Base-by-base conservation (phyloP, 495 filamentous ascomycete species). In the Jackrogersella minutella region DNA sequence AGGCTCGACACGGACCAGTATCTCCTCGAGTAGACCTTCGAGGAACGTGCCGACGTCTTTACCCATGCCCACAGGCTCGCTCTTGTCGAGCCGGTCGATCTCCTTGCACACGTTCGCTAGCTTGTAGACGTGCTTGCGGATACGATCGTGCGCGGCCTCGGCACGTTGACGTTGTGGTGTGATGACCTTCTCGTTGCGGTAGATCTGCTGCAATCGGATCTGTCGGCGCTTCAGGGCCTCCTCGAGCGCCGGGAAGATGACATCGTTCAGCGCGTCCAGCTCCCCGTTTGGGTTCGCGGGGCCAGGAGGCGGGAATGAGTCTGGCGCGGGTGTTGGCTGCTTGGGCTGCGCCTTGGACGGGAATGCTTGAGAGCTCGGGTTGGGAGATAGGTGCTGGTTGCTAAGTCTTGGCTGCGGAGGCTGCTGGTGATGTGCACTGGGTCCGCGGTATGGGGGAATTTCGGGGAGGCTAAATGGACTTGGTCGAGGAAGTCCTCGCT, bases 11-110 rank as follows among this genome's bases (percentile, higher is more conserved):
- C 95, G 80, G 5, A 97, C 92, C n/a, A 99, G 82, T 13, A 98
- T 86, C 80, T 98, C 95, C 79, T 99, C 95, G 28, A 99, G 80
- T 63, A 97, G 87, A 1, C 91, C 93, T 75, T 99, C 95, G 28
- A 98, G 78, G 65, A 97, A 95, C 0, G 88, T 89, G 44, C 87
- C 85, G 14, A 97, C 91, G 10, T 91, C 93, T 34, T 89, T 89
- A 3, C 92, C 93, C 95, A 98, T 97, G 0, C 91, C 90, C 1
- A 99, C 92, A 5, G 91, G 90, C 51, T 89, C 88, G 43, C 87
- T 85, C 72, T 86, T 88, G 74, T 99, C 95, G 77, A 87, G 90
- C 41, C 88, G 84, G 72, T 99, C 93, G 64, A 99, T 91, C 74
- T 95, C 91, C 66, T 85, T 86, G 73, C 96, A 93, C 13, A 93